Percentiles rank a stretch among this genome's conserved stretches.
Evolutionary conservation across 345 rosid species (phyloP).

Genomic region (Bruguiera gymnorhiza): DNA sequence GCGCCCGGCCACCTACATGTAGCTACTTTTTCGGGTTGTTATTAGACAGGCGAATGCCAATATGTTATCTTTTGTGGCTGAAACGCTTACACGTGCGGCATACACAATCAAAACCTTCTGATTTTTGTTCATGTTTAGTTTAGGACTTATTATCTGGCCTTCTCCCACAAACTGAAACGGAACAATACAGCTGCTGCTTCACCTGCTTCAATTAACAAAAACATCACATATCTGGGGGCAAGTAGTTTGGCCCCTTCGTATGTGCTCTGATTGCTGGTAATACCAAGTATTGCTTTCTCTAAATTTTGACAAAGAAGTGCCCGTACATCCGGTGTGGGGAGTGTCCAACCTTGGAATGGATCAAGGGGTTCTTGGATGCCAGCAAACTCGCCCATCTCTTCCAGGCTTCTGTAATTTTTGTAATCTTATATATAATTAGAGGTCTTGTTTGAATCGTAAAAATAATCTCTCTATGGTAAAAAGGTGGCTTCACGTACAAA

Average conservation of each 20-base stretch:
- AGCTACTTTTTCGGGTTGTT: no score
- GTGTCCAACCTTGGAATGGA: constrained; percentile 7
- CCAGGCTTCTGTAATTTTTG: constrained; percentile 12
- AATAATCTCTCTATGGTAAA: no score
- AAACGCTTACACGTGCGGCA: no score
- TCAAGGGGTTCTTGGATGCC: constrained; percentile 17
- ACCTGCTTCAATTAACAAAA: constrained; percentile 26
- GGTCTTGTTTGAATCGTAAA: no score
- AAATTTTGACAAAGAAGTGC: constrained; percentile 19
- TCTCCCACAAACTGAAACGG: background rate
- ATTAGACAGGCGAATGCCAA: no score
- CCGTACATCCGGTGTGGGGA: constrained; percentile 15
- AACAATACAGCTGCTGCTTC: constrained; percentile 11
- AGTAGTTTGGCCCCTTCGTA: constrained; percentile 6
- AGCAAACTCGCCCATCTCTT: constrained; percentile 19
- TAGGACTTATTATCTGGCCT: no score
- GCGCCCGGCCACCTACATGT: no score
- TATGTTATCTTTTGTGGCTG: no score
- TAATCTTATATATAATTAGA: background rate
- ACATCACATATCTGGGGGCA: constrained; percentile 22
- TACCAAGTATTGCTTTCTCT: constrained; percentile 33
- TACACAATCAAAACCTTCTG: no score
- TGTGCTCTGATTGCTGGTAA: constrained; percentile 3
- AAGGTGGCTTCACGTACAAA: no score
- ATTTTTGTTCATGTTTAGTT: no score